phyloP scores from a whole-genome alignment of 2,329 filamentous ascomycete genomes.

The Paramyrothecium roridum region DNA sequence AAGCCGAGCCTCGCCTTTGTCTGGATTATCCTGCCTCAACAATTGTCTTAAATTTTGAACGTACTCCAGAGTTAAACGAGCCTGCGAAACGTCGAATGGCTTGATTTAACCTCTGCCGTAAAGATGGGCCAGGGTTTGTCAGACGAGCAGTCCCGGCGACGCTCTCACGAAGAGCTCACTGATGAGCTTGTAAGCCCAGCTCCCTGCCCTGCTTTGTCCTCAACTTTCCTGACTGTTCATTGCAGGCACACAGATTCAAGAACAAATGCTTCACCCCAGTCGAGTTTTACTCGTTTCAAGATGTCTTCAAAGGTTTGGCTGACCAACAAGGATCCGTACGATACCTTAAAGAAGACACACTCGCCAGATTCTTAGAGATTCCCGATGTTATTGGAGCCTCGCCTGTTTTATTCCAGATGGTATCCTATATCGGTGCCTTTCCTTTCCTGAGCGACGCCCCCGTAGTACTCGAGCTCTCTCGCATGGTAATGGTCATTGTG shows the following conservation, averaged over 20 bases:
- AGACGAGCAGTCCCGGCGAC: constrained; percentile 37
- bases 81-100: constrained; percentile 4
- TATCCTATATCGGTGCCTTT: constrained; percentile 69
- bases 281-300: constrained; percentile 70
- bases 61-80: too few species aligned
- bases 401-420: constrained; percentile 68
- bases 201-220: background rate
- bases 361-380: constrained; percentile 70
- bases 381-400: constrained; percentile 67
- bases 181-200: constrained; percentile 46
- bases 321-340: constrained; percentile 59
- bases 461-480: constrained; percentile 65
- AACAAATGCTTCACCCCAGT: constrained; percentile 68
- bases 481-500: constrained; percentile 68
- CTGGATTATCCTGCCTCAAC: too few species aligned
- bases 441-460: constrained; percentile 71
- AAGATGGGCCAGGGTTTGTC: constrained; percentile 53
- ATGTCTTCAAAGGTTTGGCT: constrained; percentile 69
- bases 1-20: constrained; percentile 5
- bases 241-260: constrained; percentile 60
- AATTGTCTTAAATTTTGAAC: background rate
- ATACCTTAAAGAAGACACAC: constrained; percentile 66
- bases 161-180: constrained; percentile 49
- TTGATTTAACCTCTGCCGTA: constrained; percentile 16
- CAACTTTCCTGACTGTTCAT: constrained; percentile 7